phyloP scores from a whole-genome alignment of 2,329 filamentous ascomycete species.

The Leptographium flavum region DNA sequence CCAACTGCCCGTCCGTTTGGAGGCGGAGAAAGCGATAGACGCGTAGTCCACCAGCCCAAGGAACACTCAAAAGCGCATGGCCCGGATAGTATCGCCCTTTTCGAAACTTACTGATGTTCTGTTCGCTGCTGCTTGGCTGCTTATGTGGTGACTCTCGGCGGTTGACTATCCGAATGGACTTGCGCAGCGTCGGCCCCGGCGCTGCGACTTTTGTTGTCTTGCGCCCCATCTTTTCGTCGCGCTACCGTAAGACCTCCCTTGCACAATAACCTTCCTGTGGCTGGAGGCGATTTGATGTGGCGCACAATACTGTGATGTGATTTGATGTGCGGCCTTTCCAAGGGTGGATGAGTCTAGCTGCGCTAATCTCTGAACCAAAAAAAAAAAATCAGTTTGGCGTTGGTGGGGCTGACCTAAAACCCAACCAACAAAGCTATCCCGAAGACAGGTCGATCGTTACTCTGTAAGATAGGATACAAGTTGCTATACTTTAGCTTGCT shows the following conservation, averaged over 20 bases:
- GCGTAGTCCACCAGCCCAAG: too few species aligned
- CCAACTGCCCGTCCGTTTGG: too few species aligned
- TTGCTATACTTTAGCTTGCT: too few species aligned
- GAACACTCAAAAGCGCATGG: neutral
- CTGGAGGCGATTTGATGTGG: conserved; percentile 1
- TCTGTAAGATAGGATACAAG: too few species aligned
- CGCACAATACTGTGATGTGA: neutral
- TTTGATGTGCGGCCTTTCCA: neutral
- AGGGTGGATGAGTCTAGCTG: neutral
- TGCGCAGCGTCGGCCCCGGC: conserved; percentile 3
- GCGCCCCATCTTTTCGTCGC: conserved; percentile 5
- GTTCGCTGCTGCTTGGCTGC: neutral
- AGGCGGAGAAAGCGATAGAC: too few species aligned
- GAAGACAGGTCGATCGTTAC: too few species aligned
- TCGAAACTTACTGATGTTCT: neutral
- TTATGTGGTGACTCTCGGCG: neutral
- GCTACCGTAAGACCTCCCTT: neutral
- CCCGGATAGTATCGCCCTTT: neutral
- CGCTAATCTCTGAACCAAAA: neutral
- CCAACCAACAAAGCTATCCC: too few species aligned
- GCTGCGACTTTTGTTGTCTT: conserved; percentile 1
- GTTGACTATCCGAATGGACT: conserved; percentile 7
- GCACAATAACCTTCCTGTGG: neutral
- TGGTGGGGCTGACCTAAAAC: neutral
- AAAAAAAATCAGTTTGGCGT: neutral